phyloP scores from a whole-genome alignment of 2,329 filamentous ascomycete genomes.

The Taxawa tesnikishii region DNA sequence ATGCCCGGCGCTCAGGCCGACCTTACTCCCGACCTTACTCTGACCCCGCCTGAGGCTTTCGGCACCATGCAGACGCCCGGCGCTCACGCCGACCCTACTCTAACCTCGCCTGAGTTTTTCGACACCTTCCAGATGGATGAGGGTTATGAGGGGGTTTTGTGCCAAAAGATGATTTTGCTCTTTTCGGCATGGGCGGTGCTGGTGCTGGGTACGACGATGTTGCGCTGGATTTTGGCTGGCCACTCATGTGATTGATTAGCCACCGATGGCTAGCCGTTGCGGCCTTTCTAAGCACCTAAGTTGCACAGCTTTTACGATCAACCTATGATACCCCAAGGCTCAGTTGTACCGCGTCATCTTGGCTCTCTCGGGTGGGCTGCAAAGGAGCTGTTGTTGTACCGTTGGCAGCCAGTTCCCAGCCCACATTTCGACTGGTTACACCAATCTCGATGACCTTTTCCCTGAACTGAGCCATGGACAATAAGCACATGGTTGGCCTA shows the following conservation, averaged over 20 bases:
- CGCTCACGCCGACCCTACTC: too few species aligned
- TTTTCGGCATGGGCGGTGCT: conserved; percentile 11
- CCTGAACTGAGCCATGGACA: conserved; percentile 12
- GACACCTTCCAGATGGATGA: conserved; percentile 49
- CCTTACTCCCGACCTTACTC: conserved; percentile 33
- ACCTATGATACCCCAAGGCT: too few species aligned
- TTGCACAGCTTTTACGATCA: too few species aligned
- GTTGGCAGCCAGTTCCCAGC: conserved; percentile 22
- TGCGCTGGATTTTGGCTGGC: too few species aligned
- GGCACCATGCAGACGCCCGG: too few species aligned
- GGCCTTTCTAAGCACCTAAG: too few species aligned
- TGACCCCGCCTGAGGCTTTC: too few species aligned
- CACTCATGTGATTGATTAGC: too few species aligned
- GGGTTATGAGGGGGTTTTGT: conserved; percentile 54
- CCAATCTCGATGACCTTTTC: conserved; percentile 15
- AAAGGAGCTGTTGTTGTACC: conserved; percentile 11
- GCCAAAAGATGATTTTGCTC: conserved; percentile 36
- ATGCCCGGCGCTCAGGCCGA: too few species aligned
- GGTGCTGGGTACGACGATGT: conserved; percentile 1
- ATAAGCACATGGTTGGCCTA: not conserved
- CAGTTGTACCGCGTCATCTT: too few species aligned
- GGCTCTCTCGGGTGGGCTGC: too few species aligned
- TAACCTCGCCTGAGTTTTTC: conserved; percentile 30
- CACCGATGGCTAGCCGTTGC: too few species aligned
- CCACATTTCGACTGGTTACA: conserved; percentile 9